Evolutionary conservation across 2,329 filamentous ascomycete species (phyloP).

Genomic region (Pseudogymnoascus verrucosus): DNA sequence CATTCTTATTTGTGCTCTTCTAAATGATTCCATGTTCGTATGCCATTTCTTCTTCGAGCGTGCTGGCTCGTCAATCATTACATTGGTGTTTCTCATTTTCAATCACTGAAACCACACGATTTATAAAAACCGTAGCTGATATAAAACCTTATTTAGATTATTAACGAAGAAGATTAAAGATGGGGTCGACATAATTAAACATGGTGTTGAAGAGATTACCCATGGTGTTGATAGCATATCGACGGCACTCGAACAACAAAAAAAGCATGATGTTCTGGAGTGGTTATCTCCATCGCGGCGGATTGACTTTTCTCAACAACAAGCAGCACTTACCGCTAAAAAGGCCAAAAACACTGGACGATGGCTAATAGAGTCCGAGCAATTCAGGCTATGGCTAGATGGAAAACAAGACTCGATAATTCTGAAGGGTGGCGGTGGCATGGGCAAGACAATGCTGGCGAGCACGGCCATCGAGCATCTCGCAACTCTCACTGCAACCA

Average conservation of each 20-base stretch:
- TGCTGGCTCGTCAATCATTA: neutral
- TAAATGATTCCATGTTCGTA: neutral
- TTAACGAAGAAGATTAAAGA: neutral
- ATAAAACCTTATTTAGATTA: neutral
- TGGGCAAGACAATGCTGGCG: neutral
- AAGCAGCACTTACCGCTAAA: neutral
- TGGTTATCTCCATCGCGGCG: neutral
- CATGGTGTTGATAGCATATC: neutral
- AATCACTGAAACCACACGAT: neutral
- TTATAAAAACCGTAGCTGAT: neutral
- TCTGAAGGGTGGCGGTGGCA: neutral
- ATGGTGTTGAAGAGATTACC: neutral
- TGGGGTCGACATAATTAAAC: neutral
- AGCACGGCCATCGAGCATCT: neutral
- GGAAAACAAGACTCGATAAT: neutral
- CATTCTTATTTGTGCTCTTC: neutral
- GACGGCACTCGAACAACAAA: neutral
- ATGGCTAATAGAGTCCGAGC: neutral
- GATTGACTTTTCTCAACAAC: neutral
- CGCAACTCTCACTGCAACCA: neutral
- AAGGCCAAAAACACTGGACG: neutral
- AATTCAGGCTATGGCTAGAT: neutral
- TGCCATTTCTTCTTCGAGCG: neutral
- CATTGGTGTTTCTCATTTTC: neutral
- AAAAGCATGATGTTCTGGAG: neutral